Percentiles rank a stretch among this genome's conserved stretches.
phyloP scores from a whole-genome alignment of 2,329 filamentous ascomycete genomes.

The Phyllosticta paracitricarpa region DNA sequence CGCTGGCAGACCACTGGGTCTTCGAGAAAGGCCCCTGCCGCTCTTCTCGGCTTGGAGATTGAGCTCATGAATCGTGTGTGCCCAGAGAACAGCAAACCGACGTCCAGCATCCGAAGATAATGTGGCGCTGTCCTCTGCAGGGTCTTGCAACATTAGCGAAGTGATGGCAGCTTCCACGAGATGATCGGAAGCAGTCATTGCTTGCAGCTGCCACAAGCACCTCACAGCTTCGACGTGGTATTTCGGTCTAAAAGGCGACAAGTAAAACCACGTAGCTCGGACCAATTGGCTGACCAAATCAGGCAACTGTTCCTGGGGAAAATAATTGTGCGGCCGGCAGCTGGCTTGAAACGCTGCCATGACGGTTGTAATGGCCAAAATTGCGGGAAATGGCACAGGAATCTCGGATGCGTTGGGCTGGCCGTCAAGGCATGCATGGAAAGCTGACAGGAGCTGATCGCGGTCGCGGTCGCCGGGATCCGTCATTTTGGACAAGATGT shows the following conservation, averaged over 20 bases:
- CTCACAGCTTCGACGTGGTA: slow-evolving; percentile 90
- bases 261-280: slow-evolving; percentile 63
- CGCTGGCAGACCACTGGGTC: slow-evolving; percentile 17
- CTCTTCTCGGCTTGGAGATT: slow-evolving; percentile 26
- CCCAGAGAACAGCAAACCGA: slow-evolving; percentile 70
- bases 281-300: slow-evolving; percentile 60
- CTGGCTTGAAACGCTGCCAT: slow-evolving; percentile 24
- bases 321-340: slow-evolving; percentile 17
- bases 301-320: slow-evolving; percentile 40
- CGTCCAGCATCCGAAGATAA: slow-evolving; percentile 46
- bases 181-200: slow-evolving; percentile 55
- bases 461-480: slow-evolving; percentile 19
- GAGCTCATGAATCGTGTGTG: slow-evolving; percentile 49
- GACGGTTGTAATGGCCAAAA: slow-evolving; percentile 24
- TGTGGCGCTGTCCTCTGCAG: not conserved
- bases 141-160: slow-evolving; percentile 46
- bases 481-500: slow-evolving; percentile 22
- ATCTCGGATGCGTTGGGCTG: not conserved
- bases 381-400: slow-evolving; percentile 18
- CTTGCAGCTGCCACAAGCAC: slow-evolving; percentile 77
- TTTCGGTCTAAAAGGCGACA: slow-evolving; percentile 76
- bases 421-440: slow-evolving; percentile 12
- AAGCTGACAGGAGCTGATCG: slow-evolving; percentile 17
- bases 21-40: slow-evolving; percentile 17
- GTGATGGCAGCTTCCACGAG: slow-evolving; percentile 72